Percentiles rank a stretch among this genome's conserved stretches.
These are phyloP conservation scores for Dioscorea dumetorum DNA, from an alignment of 106 monocot species.

Conservation along the genomic window DNA sequence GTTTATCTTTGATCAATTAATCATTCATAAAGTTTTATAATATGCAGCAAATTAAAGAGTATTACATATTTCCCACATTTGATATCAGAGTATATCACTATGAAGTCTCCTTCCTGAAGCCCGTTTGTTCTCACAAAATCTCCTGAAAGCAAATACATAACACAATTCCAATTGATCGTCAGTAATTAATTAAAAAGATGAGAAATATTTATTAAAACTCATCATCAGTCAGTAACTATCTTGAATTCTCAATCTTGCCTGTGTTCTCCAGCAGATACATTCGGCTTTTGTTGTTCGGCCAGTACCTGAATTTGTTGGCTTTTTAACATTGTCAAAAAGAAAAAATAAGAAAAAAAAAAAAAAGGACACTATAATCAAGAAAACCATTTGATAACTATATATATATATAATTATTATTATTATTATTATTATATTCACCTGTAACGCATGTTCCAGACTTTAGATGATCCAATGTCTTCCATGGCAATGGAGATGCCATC, in stretches of 20 bases:
- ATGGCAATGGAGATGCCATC: constrained; percentile 86
- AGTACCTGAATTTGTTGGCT: constrained; percentile 39
- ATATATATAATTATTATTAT: background rate
- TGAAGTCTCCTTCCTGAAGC: constrained; percentile 78
- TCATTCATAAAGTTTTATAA: too few species aligned
- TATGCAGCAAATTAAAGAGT: too few species aligned
- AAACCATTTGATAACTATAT: background rate
- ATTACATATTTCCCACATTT: constrained; percentile 73
- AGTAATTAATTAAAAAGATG: too few species aligned
- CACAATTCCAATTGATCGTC: too few species aligned
- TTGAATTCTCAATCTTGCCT: constrained; percentile 34
- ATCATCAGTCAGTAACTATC: too few species aligned
- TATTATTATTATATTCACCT: constrained; percentile 39
- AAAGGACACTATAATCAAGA: too few species aligned
- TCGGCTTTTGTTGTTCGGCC: constrained; percentile 99
- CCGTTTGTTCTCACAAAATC: constrained; percentile 69
- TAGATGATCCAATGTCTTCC: constrained; percentile 88
- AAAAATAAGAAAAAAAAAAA: background rate
- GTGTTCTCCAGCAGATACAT: constrained; percentile 98
- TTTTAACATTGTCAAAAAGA: background rate
- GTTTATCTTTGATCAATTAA: too few species aligned
- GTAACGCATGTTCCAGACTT: constrained; percentile 93
- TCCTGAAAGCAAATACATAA: constrained; percentile 28
- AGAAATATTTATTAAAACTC: too few species aligned
- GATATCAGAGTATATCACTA: constrained; percentile 71